Evolutionary conservation across 768 basidiomycete genomes (phyloP), one percentile per base, ranked within the genome.

Genomic region (Filobasidium floriforme): DNA sequence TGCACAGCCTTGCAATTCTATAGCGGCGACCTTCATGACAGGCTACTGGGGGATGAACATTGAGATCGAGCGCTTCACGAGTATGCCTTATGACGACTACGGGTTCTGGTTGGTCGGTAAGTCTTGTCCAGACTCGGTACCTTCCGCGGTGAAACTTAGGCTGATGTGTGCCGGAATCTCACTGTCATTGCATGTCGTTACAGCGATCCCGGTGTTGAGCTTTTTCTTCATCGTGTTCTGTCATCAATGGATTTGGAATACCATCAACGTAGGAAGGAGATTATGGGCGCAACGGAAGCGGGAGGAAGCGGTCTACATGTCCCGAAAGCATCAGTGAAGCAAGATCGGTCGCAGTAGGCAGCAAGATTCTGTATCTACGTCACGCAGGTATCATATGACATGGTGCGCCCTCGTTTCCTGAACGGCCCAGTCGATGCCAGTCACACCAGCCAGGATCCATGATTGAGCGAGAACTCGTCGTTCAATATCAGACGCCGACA

Each of bases 141-240:
- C 24, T 24, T 22, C 18, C 2, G 18, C n/a, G 19, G 14, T n/a
- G 19, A 26, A 22, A 26, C 22, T 18, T 12, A 24, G 55, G n/a
- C 32, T 29, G 59, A 22, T 59, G 24, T 26, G n/a, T n/a, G n/a
- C 15, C 55, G 5, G 18, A 5, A 32, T 59, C 41, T 57, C 11
- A 51, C 44, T n/a, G n/a, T n/a, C n/a, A n/a, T 9, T 12, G 49
- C 24, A 37, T 22, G 14, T 51, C 18, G 15, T 14, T 32, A 11
- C 46, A 68, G 74, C 77, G 6, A 63, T 61, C 1, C 77, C 77
- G 18, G 64, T 70, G 24, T 72, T 74, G 3, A 69, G 69, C 28
- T 68, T 60, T 1, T 78, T 78, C 73, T 78, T 78, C 66, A 15
- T 78, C 68, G 70, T 74, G 41, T 76, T 78, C 64, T 70, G 68